phyloP scores from a whole-genome alignment of 2,329 filamentous ascomycete species.

The Diaporthe eres region DNA sequence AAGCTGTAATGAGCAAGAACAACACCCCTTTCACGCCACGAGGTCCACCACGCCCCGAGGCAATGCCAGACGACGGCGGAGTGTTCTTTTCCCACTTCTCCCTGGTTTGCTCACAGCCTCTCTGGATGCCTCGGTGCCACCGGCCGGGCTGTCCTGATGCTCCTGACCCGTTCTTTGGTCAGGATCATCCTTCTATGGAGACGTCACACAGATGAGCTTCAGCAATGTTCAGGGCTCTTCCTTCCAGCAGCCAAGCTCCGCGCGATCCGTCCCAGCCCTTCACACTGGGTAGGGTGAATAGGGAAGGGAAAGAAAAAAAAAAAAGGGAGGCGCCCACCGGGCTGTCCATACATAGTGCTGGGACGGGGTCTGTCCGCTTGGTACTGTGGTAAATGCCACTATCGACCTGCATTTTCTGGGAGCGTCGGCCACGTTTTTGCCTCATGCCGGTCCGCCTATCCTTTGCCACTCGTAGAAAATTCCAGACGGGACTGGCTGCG shows the following conservation, averaged over 20 bases:
- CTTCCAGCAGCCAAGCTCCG: constrained; percentile 14
- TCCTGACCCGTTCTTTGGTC: constrained; percentile 21
- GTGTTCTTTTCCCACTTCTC: neutral
- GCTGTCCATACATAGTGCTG: neutral
- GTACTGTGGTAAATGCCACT: neutral
- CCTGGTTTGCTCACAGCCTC: constrained; percentile 2
- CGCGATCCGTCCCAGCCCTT: neutral
- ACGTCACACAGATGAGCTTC: constrained; percentile 1
- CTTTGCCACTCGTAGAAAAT: constrained; percentile 10
- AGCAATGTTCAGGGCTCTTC: neutral
- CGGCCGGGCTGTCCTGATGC: constrained; percentile 17
- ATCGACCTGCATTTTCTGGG: constrained; percentile 17
- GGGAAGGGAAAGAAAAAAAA: neutral
- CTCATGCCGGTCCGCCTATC: constrained; percentile 18
- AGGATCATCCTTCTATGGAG: constrained; percentile 25
- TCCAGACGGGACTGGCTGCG: constrained; percentile 17
- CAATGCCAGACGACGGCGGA: constrained; percentile 10
- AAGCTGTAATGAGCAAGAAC: constrained; percentile 1
- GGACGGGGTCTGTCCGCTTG: constrained; percentile 14
- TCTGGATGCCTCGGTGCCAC: constrained; percentile 28
- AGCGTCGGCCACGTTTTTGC: constrained; percentile 29
- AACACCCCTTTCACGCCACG: constrained; percentile 12
- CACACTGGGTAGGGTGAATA: constrained; percentile 16
- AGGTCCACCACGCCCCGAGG: constrained; percentile 9
- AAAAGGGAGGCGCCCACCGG: neutral